Base-by-base conservation (phyloP, 495 filamentous ascomycete genomes). In the Margaritispora aquatica region DNA sequence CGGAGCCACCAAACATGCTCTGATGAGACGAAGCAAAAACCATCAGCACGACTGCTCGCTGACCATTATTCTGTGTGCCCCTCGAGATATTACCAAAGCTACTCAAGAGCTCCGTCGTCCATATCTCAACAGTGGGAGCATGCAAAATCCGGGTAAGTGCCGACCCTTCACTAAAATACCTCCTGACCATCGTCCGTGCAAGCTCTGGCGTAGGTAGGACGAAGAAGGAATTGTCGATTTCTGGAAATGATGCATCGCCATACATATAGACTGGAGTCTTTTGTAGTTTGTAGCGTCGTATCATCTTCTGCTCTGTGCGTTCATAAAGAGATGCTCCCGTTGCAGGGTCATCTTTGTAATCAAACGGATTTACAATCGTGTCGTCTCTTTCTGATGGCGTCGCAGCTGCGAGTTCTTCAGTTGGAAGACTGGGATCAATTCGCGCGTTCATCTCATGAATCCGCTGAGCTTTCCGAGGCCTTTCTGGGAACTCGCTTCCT, bases 91-190 rank as follows among this genome's bases (percentile, higher is more conserved):
- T 29, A 19, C 70, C 17, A 65, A 55, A 55, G 26, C 38, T 26
- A 62, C 65, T 54, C 68, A 62, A 70, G 51, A 74, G 63, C 34
- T 73, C 65, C 21, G 68, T 44, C 5, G 71, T 53, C 66, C 70
- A 69, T 3, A 34, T 58, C 46, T 71, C 68, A 24, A 75, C 63
- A 0, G 73, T 72, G 1, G 66, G 71, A 7, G 68, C 58, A 57
- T 75, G 71, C 5, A 74, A 51, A 51, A 73, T 73, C n/a, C 72
- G 56, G 44, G 70, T 63, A 0, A 66, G 71, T 2, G 70, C 63
- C 5, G 65, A 60, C 21, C 67, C 69, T 55, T 71, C 72, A 3
- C 70, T 68, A 54, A 75, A 75, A 49, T 73, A 75, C 48, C 61
- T 58, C 29, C 62, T 34, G 10, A 71, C 29, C n/a, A 73, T 27